These are phyloP conservation scores for Phoenix roebelenii DNA, from an alignment of 176 grass and related monocot genomes.

Conservation along the genomic window DNA sequence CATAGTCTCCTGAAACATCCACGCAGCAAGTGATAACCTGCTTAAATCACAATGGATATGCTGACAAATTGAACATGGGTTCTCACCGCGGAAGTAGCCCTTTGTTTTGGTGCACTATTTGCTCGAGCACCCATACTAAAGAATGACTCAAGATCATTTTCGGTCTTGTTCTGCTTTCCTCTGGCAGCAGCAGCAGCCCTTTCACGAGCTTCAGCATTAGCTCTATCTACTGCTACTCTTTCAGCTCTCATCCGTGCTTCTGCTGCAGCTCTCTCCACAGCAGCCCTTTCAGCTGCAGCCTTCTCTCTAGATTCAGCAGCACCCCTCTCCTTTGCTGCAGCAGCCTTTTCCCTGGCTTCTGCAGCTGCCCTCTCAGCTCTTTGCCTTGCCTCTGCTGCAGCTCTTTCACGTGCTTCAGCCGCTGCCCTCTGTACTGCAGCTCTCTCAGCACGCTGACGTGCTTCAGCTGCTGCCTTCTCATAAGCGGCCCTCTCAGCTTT, in stretches of 20 bases:
- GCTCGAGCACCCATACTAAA: conserved; percentile 67
- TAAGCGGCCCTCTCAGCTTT: conserved; percentile 37
- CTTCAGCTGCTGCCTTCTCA: conserved; percentile 18
- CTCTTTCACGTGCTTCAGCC: conserved; percentile 54
- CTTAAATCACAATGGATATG: background rate
- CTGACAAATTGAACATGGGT: conserved; percentile 15
- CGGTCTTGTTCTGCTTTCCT: conserved; percentile 53
- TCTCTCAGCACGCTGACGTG: conserved; percentile 34
- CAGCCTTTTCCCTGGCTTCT: conserved; percentile 30
- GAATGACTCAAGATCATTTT: conserved; percentile 93
- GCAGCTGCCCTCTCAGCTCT: conserved; percentile 40
- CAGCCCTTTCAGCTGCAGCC: conserved; percentile 33
- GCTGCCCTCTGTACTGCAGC: conserved; percentile 62
- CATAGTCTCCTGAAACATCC: conserved; percentile 54
- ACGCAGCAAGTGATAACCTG: conserved; percentile 5
- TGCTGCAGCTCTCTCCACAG: conserved; percentile 15
- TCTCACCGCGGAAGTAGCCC: conserved; percentile 45
- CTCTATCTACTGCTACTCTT: conserved; percentile 13
- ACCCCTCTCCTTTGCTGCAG: conserved; percentile 19
- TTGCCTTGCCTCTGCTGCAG: conserved; percentile 40
- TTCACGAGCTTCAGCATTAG: background rate
- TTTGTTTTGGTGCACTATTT: conserved; percentile 77
- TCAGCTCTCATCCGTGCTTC: conserved; percentile 17
- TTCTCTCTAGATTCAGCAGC: conserved; percentile 17
- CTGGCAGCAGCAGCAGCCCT: conserved; percentile 29